Evolutionary conservation across 306 rosid genomes (phyloP).

Genomic region (Comarum palustre): DNA sequence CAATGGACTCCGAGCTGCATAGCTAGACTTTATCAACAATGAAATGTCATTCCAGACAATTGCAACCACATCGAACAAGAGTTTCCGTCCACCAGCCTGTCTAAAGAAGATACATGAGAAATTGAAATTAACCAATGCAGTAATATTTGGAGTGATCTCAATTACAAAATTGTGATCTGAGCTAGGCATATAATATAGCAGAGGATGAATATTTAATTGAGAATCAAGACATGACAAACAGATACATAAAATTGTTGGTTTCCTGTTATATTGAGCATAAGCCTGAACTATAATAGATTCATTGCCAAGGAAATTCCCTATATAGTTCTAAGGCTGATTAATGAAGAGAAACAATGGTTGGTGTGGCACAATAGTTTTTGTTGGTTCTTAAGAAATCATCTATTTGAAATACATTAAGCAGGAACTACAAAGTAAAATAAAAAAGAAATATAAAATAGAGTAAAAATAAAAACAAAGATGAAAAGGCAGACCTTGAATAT

Average conservation of each 20-base stretch:
- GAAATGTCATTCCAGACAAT: constrained; percentile 75
- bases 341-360: neutral
- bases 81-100: constrained; percentile 84
- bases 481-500: constrained; percentile 68
- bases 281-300: neutral
- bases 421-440: constrained; percentile 22
- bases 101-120: constrained; percentile 38
- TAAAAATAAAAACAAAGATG: neutral
- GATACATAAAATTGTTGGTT: neutral
- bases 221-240: neutral
- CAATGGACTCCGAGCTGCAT: constrained; percentile 69
- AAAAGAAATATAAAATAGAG: constrained; percentile 9
- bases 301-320: neutral
- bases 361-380: neutral
- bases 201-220: neutral
- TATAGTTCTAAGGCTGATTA: neutral
- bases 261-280: neutral
- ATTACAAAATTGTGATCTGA: neutral
- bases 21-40: constrained; percentile 62
- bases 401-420: neutral
- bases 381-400: neutral
- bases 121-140: constrained; percentile 23
- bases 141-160: neutral
- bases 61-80: constrained; percentile 65
- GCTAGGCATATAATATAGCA: neutral